Conservation (phyloP, 2,329 filamentous ascomycete species). For the Parastagonospora nodorum region DNA sequence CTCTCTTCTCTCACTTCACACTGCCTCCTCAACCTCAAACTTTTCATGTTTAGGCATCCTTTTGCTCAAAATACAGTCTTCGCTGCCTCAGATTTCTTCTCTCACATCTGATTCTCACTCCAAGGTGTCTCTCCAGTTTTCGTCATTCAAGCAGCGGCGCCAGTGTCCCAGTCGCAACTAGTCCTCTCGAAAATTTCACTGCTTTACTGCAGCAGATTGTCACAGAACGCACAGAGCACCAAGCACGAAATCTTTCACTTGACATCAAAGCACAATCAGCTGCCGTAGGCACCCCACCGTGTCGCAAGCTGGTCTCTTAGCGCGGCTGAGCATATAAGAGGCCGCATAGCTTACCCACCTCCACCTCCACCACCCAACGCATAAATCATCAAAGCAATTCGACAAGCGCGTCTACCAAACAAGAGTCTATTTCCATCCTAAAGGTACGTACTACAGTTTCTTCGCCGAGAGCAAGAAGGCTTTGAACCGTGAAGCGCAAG, state of each 20-base stretch:
- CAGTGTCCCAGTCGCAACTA: neutral
- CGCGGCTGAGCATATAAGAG: neutral
- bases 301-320: neutral
- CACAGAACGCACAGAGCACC: neutral
- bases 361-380: neutral
- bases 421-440: neutral
- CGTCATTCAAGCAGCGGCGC: neutral
- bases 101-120: neutral
- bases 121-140: neutral
- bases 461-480: too few relatives aligned
- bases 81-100: too few relatives aligned
- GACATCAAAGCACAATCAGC: neutral
- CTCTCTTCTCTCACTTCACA: constrained; percentile 1
- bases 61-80: neutral
- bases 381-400: neutral
- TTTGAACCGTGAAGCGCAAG: too few relatives aligned
- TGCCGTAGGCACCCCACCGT: neutral
- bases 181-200: neutral
- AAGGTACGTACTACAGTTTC: too few relatives aligned
- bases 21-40: neutral
- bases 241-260: neutral
- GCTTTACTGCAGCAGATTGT: neutral
- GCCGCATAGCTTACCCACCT: neutral
- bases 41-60: neutral
- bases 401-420: neutral